Evolutionary conservation across 2,329 filamentous ascomycete species (phyloP).

Genomic region (Penicillium griseofulvum): DNA sequence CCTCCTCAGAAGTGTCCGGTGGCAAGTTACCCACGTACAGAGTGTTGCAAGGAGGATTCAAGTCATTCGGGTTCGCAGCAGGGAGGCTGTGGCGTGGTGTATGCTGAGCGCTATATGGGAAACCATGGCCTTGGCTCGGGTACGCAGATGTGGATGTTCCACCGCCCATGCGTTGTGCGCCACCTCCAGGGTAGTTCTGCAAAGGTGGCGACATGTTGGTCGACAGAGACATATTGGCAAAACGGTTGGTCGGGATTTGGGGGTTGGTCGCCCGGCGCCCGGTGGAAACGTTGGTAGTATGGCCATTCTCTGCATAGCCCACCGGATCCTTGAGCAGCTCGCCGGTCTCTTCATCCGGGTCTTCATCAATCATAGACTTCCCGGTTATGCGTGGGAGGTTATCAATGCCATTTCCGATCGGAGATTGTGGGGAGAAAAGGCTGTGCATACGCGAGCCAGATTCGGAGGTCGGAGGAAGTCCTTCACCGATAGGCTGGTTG

Average conservation of each 20-base stretch:
- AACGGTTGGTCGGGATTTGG: slow-evolving; percentile 66
- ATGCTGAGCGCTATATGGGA: slow-evolving; percentile 58
- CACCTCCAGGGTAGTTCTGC: slow-evolving; percentile 53
- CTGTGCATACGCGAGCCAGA: slow-evolving; percentile 51
- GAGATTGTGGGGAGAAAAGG: slow-evolving; percentile 62
- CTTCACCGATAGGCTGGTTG: slow-evolving; percentile 49
- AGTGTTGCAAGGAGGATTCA: slow-evolving; percentile 97
- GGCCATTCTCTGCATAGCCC: slow-evolving; percentile 68
- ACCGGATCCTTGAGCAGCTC: slow-evolving; percentile 62
- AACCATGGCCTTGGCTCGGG: slow-evolving; percentile 56
- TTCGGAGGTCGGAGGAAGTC: slow-evolving; percentile 52
- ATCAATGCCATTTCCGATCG: slow-evolving; percentile 54
- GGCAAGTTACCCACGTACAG: slow-evolving; percentile 97
- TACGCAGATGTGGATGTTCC: slow-evolving; percentile 55
- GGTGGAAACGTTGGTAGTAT: slow-evolving; percentile 40
- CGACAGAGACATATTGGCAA: slow-evolving; percentile 69
- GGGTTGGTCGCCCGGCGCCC: slow-evolving; percentile 69
- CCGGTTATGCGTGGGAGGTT: slow-evolving; percentile 55
- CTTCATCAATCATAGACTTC: slow-evolving; percentile 64
- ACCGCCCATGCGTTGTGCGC: slow-evolving; percentile 45
- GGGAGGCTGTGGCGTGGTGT: slow-evolving; percentile 68
- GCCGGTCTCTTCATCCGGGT: slow-evolving; percentile 62
- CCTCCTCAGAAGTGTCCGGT: slow-evolving; percentile 88
- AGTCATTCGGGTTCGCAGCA: slow-evolving; percentile 87
- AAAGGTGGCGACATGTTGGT: slow-evolving; percentile 62